phyloP scores from a whole-genome alignment of 2,329 filamentous ascomycete species.

The Thielaviopsis musarum region DNA sequence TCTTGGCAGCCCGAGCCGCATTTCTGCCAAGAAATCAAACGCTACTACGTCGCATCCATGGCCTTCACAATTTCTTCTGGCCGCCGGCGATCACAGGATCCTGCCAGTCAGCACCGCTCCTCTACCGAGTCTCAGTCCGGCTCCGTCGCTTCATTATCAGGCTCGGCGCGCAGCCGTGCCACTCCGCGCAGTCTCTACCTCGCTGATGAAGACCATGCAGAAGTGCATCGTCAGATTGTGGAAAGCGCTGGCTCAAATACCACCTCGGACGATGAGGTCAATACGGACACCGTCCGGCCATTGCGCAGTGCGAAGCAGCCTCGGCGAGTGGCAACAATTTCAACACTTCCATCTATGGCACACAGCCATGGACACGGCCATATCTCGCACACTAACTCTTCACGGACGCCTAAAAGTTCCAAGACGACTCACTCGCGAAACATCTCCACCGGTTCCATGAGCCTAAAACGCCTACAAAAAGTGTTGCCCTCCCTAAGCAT shows the following conservation, averaged over 20 bases:
- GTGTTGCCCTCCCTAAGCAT: conserved; percentile 4
- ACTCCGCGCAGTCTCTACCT: background rate
- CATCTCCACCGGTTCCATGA: conserved; percentile 2
- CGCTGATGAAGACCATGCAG: background rate
- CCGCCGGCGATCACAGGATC: background rate
- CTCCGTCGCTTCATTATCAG: background rate
- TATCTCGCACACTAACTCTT: background rate
- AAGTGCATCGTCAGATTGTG: background rate
- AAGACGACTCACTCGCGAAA: background rate
- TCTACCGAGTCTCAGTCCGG: background rate
- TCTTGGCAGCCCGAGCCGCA: background rate
- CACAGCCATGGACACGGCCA: background rate
- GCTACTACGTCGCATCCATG: background rate
- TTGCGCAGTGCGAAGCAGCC: background rate
- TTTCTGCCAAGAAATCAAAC: background rate
- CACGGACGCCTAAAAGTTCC: background rate
- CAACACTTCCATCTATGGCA: background rate
- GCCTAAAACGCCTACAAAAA: background rate
- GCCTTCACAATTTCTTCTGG: background rate
- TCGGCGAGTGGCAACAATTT: background rate
- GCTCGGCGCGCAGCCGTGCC: background rate
- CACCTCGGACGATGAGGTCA: background rate
- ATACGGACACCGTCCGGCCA: background rate
- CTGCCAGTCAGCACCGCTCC: background rate
- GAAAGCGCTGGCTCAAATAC: background rate